Percentiles rank a stretch among this genome's conserved stretches.
Evolutionary conservation across 192 early-diverging fungal species (phyloP).

Genomic region (Coemansia sp.): DNA sequence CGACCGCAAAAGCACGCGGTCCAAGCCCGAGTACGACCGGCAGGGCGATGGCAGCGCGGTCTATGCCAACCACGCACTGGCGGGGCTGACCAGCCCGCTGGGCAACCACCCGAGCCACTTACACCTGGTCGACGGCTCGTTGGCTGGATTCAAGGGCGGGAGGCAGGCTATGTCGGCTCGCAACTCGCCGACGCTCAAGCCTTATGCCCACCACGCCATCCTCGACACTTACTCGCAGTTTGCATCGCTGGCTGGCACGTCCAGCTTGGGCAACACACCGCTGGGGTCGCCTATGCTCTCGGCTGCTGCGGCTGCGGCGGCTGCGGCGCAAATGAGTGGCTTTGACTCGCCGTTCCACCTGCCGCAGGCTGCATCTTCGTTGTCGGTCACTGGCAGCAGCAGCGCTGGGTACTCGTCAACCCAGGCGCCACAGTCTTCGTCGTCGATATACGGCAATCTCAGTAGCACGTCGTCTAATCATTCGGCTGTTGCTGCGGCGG

Average conservation of each 20-base stretch:
- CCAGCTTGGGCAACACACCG: constrained; percentile 51
- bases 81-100: constrained; percentile 33
- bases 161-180: constrained; percentile 52
- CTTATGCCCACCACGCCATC: constrained; percentile 29
- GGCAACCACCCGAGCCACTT: constrained; percentile 8
- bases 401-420: background rate
- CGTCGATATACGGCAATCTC: background rate
- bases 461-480: background rate
- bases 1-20: constrained; percentile 52
- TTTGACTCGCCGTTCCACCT: constrained; percentile 53
- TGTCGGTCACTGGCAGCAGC: constrained; percentile 1
- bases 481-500: constrained; percentile 12
- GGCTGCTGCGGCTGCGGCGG: constrained; percentile 14
- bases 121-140: constrained; percentile 9
- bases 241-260: constrained; percentile 51
- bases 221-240: constrained; percentile 57
- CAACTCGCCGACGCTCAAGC: constrained; percentile 51
- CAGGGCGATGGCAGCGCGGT: constrained; percentile 40
- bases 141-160: constrained; percentile 11
- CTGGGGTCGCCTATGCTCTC: constrained; percentile 49
- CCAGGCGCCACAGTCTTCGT: background rate
- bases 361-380: constrained; percentile 24
- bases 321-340: constrained; percentile 31
- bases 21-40: constrained; percentile 59
- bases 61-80: constrained; percentile 50